phyloP scores from a whole-genome alignment of 2,329 filamentous ascomycete species.

The Aspergillus proliferans region DNA sequence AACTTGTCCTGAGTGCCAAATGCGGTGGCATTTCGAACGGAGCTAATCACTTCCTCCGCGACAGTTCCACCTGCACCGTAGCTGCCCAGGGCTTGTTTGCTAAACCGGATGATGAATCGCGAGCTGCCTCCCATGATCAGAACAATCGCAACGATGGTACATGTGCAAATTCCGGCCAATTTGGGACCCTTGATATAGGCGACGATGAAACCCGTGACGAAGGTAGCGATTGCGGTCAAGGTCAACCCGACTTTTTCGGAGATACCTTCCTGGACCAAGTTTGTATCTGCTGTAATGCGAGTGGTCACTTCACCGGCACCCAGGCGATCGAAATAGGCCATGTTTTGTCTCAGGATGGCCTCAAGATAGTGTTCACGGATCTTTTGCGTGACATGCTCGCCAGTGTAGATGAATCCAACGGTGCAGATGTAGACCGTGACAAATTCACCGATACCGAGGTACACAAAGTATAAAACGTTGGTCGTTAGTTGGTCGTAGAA shows the following conservation, averaged over 20 bases:
- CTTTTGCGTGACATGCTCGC: constrained; percentile 71
- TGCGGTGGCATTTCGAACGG: constrained; percentile 83
- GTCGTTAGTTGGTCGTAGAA: constrained; percentile 57
- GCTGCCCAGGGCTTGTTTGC: constrained; percentile 67
- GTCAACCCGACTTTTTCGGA: constrained; percentile 82
- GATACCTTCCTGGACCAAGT: constrained; percentile 87
- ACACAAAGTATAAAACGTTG: constrained; percentile 76
- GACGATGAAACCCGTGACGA: constrained; percentile 82
- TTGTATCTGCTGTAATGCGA: constrained; percentile 88
- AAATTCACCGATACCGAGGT: constrained; percentile 76
- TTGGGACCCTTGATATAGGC: constrained; percentile 91
- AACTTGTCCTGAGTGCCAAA: constrained; percentile 91
- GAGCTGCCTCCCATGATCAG: constrained; percentile 69
- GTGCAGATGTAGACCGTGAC: constrained; percentile 71
- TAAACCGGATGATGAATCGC: constrained; percentile 70
- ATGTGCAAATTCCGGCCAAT: constrained; percentile 77
- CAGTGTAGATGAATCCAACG: constrained; percentile 82
- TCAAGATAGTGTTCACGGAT: constrained; percentile 77
- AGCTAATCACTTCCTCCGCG: constrained; percentile 90
- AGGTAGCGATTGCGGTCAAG: constrained; percentile 69
- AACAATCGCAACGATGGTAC: constrained; percentile 74
- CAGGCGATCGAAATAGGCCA: constrained; percentile 87
- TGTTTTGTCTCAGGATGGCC: constrained; percentile 80
- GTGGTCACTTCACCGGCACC: constrained; percentile 92
- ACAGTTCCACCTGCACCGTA: constrained; percentile 82